These are phyloP conservation scores for Kluyveromyces sp. DNA, from an alignment of 1,139 yeast species.

Conservation along the genomic window DNA sequence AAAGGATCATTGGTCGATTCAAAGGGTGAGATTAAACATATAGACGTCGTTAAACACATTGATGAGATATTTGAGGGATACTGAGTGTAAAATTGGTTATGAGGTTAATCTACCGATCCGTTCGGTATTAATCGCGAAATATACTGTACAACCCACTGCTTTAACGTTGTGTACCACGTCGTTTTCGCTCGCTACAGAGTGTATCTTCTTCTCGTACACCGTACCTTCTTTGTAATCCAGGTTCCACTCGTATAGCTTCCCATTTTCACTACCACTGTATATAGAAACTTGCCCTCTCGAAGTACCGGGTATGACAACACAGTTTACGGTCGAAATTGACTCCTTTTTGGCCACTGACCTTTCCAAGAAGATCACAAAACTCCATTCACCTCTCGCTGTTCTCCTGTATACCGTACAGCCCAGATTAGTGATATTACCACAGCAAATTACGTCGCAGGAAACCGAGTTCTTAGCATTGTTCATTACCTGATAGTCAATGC, in stretches of 20 bases:
- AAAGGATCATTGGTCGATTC: conserved; percentile 76
- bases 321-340: conserved; percentile 16
- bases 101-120: conserved; percentile 5
- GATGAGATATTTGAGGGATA: conserved; percentile 32
- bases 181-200: conserved; percentile 5
- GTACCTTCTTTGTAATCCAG: conserved; percentile 13
- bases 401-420: conserved; percentile 20
- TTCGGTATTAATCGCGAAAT: conserved; percentile 12
- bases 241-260: conserved; percentile 17
- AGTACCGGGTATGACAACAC: conserved; percentile 8
- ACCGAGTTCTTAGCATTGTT: conserved; percentile 13
- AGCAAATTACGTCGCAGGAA: conserved; percentile 10
- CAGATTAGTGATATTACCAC: conserved; percentile 16
- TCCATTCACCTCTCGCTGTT: conserved; percentile 20
- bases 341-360: conserved; percentile 8
- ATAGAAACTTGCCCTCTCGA: background rate
- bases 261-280: conserved; percentile 19
- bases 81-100: conserved; percentile 4
- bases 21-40: conserved; percentile 40
- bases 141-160: conserved; percentile 7
- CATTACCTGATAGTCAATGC: conserved; percentile 14
- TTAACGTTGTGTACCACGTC: conserved; percentile 12
- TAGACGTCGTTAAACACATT: conserved; percentile 34
- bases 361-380: conserved; percentile 11
- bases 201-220: conserved; percentile 5